Evolutionary conservation across 768 basidiomycete genomes (phyloP).

Genomic region (Ramaria rubella): DNA sequence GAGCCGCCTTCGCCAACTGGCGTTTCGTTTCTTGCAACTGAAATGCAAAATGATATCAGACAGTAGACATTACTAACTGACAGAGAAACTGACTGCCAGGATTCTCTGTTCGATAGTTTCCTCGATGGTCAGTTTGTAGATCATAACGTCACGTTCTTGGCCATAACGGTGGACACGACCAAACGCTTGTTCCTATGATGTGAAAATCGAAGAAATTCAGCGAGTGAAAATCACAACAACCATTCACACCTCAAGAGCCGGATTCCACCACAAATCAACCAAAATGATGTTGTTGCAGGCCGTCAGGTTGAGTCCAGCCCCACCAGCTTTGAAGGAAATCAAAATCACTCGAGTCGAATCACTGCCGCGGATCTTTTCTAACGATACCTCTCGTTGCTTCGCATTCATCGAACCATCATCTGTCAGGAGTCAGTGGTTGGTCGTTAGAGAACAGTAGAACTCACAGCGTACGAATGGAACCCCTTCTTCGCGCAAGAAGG

Average conservation of each 20-base stretch:
- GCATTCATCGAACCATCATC: constrained; percentile 86
- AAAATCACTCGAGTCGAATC: constrained; percentile 65
- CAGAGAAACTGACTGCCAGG: constrained; percentile 41
- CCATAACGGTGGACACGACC: constrained; percentile 88
- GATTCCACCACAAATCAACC: constrained; percentile 94
- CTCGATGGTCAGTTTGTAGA: constrained; percentile 83
- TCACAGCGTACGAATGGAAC: constrained; percentile 81
- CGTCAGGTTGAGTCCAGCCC: constrained; percentile 91
- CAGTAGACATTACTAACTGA: neutral
- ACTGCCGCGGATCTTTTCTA: constrained; percentile 65
- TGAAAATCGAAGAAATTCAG: constrained; percentile 5
- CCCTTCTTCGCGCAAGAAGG: constrained; percentile 63
- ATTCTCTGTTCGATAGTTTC: constrained; percentile 87
- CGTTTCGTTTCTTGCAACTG: constrained; percentile 93
- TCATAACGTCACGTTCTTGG: constrained; percentile 79
- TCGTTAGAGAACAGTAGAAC: constrained; percentile 26
- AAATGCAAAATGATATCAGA: neutral
- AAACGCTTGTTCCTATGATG: constrained; percentile 77
- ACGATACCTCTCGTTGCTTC: constrained; percentile 65
- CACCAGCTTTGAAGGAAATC: constrained; percentile 95
- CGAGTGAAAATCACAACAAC: constrained; percentile 14
- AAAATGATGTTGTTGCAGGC: constrained; percentile 93
- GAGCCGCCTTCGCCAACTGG: constrained; percentile 70
- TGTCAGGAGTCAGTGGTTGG: constrained; percentile 26
- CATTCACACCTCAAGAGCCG: constrained; percentile 64